phyloP scores from a whole-genome alignment of 164 flowering plant genomes.

The Aristolochia fimbriata region DNA sequence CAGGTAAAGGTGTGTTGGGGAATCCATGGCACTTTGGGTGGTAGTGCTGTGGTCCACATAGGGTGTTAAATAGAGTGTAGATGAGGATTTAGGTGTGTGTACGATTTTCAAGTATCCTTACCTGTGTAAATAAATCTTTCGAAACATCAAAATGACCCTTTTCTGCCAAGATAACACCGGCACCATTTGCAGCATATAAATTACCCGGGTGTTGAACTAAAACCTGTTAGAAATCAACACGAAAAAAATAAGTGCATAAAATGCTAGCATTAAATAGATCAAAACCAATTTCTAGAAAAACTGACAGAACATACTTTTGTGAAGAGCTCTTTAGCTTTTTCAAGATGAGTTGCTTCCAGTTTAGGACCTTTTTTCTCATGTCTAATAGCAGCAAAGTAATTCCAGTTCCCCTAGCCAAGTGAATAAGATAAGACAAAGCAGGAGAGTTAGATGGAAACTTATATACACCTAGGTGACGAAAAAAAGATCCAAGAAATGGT shows the following conservation, averaged over 20 bases:
- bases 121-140: conserved; percentile 93
- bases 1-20: no score
- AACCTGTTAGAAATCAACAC: conserved; percentile 34
- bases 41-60: no score
- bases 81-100: no score
- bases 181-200: conserved; percentile 97
- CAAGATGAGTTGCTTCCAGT: conserved; percentile 93
- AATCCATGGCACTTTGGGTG: no score
- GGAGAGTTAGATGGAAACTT: no score
- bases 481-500: no score
- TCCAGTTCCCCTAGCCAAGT: conserved; percentile 85
- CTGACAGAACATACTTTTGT: conserved; percentile 42
- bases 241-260: not conserved
- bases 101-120: conserved; percentile 1
- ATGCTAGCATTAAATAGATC: not conserved
- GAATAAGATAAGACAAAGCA: no score
- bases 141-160: conserved; percentile 96
- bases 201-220: conserved; percentile 63
- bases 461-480: no score
- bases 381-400: conserved; percentile 90
- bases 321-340: conserved; percentile 92
- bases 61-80: no score
- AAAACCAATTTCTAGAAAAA: not conserved
- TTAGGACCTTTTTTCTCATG: conserved; percentile 87
- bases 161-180: conserved; percentile 85